Percentiles rank a stretch among this genome's conserved stretches.
Conservation (phyloP, 2,329 filamentous ascomycete species). For the Monosporascus sp. region DNA sequence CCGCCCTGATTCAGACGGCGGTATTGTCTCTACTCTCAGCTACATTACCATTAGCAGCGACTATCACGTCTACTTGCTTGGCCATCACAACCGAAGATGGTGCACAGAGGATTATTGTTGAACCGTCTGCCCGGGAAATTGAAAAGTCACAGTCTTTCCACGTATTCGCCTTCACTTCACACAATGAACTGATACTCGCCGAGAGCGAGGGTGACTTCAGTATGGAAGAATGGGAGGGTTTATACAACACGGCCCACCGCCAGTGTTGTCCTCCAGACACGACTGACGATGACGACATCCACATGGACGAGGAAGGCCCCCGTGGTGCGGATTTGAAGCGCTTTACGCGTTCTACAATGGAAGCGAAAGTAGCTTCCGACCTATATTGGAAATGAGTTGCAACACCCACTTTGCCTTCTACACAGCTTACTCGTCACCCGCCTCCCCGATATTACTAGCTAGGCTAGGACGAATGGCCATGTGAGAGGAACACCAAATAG, state of each 20-base stretch:
- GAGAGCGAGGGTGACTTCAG: conserved; percentile 80
- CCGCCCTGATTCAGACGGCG: conserved; percentile 74
- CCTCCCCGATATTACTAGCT: too few species aligned
- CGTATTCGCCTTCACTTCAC: conserved; percentile 75
- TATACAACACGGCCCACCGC: conserved; percentile 57
- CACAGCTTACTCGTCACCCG: too few species aligned
- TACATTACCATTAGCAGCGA: conserved; percentile 71
- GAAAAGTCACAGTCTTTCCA: conserved; percentile 66
- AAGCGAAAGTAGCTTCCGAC: conserved; percentile 33
- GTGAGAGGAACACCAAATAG: background rate
- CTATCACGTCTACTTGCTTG: conserved; percentile 60
- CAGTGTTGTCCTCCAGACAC: conserved; percentile 52
- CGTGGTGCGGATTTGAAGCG: conserved; percentile 47
- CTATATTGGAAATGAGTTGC: conserved; percentile 51
- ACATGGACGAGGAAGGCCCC: conserved; percentile 39
- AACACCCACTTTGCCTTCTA: background rate
- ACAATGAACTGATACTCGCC: conserved; percentile 65
- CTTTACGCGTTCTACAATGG: conserved; percentile 58
- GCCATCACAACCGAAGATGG: conserved; percentile 45
- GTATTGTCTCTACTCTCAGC: conserved; percentile 75
- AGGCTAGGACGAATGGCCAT: background rate
- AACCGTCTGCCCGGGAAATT: conserved; percentile 59
- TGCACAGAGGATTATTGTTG: conserved; percentile 40
- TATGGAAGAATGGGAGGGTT: conserved; percentile 67
- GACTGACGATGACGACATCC: conserved; percentile 34